Base-by-base conservation (phyloP, 257 asterid species). In the Avicennia marina region DNA sequence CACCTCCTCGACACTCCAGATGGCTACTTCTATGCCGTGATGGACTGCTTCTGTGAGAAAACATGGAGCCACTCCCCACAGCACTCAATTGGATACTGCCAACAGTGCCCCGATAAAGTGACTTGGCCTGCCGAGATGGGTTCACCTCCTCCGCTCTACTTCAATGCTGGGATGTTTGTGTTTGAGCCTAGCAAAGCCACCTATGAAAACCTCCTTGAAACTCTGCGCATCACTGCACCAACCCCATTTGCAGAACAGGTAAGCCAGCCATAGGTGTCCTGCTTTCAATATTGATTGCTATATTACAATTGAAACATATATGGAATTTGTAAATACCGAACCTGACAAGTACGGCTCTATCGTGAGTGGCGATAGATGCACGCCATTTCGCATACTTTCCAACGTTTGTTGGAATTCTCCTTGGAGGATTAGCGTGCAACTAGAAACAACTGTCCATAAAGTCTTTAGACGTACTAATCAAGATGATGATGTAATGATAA, bases 41-140 rank as follows among this genome's bases (percentile, higher is more conserved):
- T 70, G 80, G 80, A 75, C 43, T 70, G 81, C 49, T 75, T 75
- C 54, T 75, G 81, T 38, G 78, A 75, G 72, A 71, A 71, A 42
- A 67, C 78, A 18, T 71, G 81, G 81, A 67, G 67, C 63, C 75
- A 75, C 47, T 40, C 81, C 16, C 64, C 63, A 10, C 78, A 67
- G 61, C 59, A 58, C 60, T 58, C 65, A 24, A 67, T 75, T 32
- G 75, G 75, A 0, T 75, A 75, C 43, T 75, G 81, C 75, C 81
- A 75, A 38, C 81, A 71, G 64, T 64, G 77, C 66, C 81, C 78
- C 6, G 57, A 63, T n/a, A 75, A 54, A 58, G 61, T 71, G 1
- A 58, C 61, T 7, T 75, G 78, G 81, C 81, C 72, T 7, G 56
- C 69, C 31, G 64, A 71, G 58, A 63, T 71, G 77, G 81, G 81